phyloP scores from a whole-genome alignment of 257 asterid species.

The Nicotiana knightiana region DNA sequence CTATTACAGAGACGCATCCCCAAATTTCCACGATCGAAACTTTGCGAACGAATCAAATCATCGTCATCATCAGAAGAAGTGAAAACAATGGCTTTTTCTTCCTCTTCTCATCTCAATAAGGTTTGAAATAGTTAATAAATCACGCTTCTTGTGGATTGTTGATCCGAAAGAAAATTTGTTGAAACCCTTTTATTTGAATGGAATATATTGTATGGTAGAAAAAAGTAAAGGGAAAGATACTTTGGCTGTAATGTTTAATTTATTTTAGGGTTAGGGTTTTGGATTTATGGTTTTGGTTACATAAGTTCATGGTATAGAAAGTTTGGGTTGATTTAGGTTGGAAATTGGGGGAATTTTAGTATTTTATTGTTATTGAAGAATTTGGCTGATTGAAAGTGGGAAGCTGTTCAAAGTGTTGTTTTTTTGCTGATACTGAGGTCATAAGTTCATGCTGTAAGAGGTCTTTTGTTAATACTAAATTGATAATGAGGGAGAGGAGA shows the following conservation, averaged over 20 bases:
- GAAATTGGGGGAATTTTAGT: neutral
- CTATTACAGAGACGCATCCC: neutral
- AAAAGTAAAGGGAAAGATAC: neutral
- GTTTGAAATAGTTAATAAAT: neutral
- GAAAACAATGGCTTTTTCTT: neutral
- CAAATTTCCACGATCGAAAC: neutral
- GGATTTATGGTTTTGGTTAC: neutral
- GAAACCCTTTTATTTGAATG: neutral
- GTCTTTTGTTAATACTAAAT: neutral
- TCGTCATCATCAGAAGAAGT: neutral
- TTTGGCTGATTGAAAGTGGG: neutral
- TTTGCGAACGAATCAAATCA: neutral
- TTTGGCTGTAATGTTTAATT: neutral
- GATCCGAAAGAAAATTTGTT: neutral
- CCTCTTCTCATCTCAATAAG: neutral
- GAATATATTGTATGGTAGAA: neutral
- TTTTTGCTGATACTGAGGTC: neutral
- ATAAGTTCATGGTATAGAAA: neutral
- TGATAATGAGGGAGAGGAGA: slow-evolving; percentile 38
- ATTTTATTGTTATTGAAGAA: neutral
- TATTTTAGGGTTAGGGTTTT: slow-evolving; percentile 7
- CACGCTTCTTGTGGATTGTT: neutral
- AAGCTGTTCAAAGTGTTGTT: neutral
- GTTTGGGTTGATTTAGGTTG: neutral
- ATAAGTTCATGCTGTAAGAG: neutral